A percentile compares a stretch with the other conserved stretches of the same genome.
These are phyloP conservation scores for Eucalyptus leucophloia DNA, from an alignment of 345 rosid genomes.

Conservation along the genomic window DNA sequence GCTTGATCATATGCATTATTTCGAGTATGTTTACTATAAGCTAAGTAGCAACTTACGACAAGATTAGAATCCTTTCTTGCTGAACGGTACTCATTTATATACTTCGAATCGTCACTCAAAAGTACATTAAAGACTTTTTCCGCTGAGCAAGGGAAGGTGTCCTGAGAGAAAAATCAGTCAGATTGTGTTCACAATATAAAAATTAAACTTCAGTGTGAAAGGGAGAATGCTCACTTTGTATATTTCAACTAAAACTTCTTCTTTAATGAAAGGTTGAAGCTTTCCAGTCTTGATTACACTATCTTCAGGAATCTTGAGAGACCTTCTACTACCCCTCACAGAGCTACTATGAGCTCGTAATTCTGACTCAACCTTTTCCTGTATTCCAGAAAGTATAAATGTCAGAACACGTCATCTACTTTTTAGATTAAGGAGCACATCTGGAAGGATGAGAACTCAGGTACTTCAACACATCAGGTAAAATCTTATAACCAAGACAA, in stretches of 20 bases:
- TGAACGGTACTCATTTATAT: constrained; percentile 52
- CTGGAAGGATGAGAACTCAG: background rate
- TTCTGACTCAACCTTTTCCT: constrained; percentile 85
- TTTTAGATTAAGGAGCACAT: background rate
- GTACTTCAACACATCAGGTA: background rate
- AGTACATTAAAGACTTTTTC: constrained; percentile 52
- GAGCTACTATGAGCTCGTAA: constrained; percentile 95
- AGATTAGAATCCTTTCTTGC: constrained; percentile 74
- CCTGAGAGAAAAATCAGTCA: constrained; percentile 35
- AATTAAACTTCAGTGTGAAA: background rate
- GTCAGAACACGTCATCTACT: background rate
- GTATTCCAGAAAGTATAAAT: constrained; percentile 4
- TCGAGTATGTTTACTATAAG: background rate
- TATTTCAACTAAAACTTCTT: constrained; percentile 74
- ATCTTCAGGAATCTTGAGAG: constrained; percentile 34
- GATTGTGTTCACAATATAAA: background rate
- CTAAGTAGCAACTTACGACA: constrained; percentile 29
- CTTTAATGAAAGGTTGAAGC: constrained; percentile 63
- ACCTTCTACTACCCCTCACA: constrained; percentile 37
- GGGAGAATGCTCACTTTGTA: constrained; percentile 34
- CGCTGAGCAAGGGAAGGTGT: constrained; percentile 60
- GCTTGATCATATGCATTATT: background rate
- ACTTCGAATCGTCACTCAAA: constrained; percentile 60
- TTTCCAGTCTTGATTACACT: constrained; percentile 33
- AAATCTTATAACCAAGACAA: background rate